Evolutionary conservation across 1,284 basidiomycete genomes (phyloP).

Genomic region (Lignosus rhinocerotis): DNA sequence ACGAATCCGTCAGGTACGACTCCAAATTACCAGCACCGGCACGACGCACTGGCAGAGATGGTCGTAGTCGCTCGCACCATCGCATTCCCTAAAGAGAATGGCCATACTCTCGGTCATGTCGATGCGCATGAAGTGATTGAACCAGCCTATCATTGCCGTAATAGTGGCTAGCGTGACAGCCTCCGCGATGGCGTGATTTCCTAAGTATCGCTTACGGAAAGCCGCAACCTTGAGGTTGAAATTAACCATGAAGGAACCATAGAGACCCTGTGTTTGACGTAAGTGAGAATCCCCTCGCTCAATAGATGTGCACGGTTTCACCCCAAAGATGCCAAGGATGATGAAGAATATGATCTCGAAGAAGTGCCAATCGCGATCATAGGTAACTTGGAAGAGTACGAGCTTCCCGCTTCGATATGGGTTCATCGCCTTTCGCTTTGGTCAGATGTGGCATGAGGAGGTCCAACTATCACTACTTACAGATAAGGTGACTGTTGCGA

Average conservation of each 20-base stretch:
- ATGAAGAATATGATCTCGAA: slow-evolving; percentile 98
- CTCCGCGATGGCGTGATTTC: slow-evolving; percentile 84
- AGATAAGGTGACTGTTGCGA: slow-evolving; percentile 95
- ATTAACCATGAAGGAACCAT: slow-evolving; percentile 96
- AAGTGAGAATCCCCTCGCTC: neutral
- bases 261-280: slow-evolving; percentile 71
- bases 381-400: slow-evolving; percentile 91
- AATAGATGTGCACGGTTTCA: slow-evolving; percentile 39
- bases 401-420: slow-evolving; percentile 98
- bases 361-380: slow-evolving; percentile 98
- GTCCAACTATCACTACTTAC: slow-evolving; percentile 47
- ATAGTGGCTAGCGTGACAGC: slow-evolving; percentile 85
- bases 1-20: neutral
- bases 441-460: neutral
- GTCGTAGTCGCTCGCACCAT: slow-evolving; percentile 89
- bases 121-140: slow-evolving; percentile 92
- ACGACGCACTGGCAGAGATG: slow-evolving; percentile 90
- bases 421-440: slow-evolving; percentile 64
- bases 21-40: neutral
- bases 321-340: slow-evolving; percentile 94
- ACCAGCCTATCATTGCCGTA: slow-evolving; percentile 92
- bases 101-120: slow-evolving; percentile 99
- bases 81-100: slow-evolving; percentile 96
- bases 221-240: slow-evolving; percentile 95
- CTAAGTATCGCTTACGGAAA: slow-evolving; percentile 89